Percentiles rank a stretch among this genome's conserved stretches.
These are phyloP conservation scores for Jacaranda copaia DNA, from an alignment of 257 asterid species.

Conservation along the genomic window DNA sequence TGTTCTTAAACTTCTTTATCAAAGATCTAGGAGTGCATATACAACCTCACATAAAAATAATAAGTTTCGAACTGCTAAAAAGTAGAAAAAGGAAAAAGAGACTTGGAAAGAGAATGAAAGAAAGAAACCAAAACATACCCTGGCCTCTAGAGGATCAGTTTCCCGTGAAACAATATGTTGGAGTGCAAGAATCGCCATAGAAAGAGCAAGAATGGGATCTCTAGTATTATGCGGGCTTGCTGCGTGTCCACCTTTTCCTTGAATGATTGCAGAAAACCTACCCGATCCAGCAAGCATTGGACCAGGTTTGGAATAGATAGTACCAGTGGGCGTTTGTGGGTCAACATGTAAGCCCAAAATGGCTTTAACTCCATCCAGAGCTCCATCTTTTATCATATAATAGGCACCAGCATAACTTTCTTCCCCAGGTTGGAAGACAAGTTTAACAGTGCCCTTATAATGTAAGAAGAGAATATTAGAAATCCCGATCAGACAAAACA, in stretches of 20 bases:
- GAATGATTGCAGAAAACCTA: constrained; percentile 65
- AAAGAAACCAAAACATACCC: constrained; percentile 50
- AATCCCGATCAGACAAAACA: constrained; percentile 29
- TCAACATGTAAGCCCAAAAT: constrained; percentile 77
- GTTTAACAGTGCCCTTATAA: constrained; percentile 81
- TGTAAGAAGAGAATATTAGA: not conserved
- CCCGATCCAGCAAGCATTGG: constrained; percentile 79
- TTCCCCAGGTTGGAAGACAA: constrained; percentile 93
- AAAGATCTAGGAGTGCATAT: not conserved
- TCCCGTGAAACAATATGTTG: constrained; percentile 91
- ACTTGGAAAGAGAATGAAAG: not conserved
- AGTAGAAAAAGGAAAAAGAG: not conserved
- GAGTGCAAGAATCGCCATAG: constrained; percentile 76
- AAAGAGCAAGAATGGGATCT: constrained; percentile 77
- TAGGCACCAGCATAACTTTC: constrained; percentile 87
- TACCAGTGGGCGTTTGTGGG: constrained; percentile 60
- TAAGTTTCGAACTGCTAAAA: not conserved
- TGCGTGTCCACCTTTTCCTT: constrained; percentile 90
- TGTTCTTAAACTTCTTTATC: not conserved
- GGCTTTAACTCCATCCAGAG: constrained; percentile 68
- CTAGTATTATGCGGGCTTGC: constrained; percentile 72
- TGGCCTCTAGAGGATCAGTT: constrained; percentile 79
- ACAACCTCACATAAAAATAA: not conserved
- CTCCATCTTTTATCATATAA: constrained; percentile 71
- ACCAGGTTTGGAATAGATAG: constrained; percentile 69